Evolutionary conservation across 2,329 filamentous ascomycete species (phyloP), one percentile per base, ranked within the genome.

Genomic region (Penicillium sp.): DNA sequence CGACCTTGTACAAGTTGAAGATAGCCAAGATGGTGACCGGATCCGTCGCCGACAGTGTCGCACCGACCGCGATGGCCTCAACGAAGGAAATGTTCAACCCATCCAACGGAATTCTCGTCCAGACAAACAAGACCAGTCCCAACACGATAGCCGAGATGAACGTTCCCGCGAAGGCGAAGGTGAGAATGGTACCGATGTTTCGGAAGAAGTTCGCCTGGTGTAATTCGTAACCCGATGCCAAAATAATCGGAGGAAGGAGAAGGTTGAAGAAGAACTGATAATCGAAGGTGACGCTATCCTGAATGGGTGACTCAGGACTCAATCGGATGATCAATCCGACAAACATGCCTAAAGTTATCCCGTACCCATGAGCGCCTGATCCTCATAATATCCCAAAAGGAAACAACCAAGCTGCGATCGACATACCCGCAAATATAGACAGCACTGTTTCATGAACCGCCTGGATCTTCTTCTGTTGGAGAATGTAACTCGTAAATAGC

Each of bases 251-350:
- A 33, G 93, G 93, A 17, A 98, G 85, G 12, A 98, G 81, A 39
- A 98, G 81, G 70, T 98, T 98, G 78, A 98, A 98, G 77, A 98
- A 98, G 76, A 97, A 95, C 67, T 97, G 90, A 69, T 96, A 96
- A 74, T 97, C 87, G 76, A 98, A 98, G 70, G 85, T 95, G 65
- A 98, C 89, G 57, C 88, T 83, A 66, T 87, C 87, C 68, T 90
- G 85, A 61, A 98, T 89, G 55, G 85, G 88, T 55, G 88, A 84
- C 57, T 85, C 84, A 38, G 83, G n/a, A n/a, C n/a, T 87, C 55
- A 96, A 75, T 64, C 93, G 82, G 51, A 98, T 82, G 53, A 95
- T 80, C 61, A 98, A 76, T 6, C 93, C 93, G 53, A 98, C 88
- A 51, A 89, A 85, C 93, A 97, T 97, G 63, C 91, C 91, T 94